These are phyloP conservation scores for Trifolium fragiferum DNA, from an alignment of 306 rosid species.

Conservation along the genomic window DNA sequence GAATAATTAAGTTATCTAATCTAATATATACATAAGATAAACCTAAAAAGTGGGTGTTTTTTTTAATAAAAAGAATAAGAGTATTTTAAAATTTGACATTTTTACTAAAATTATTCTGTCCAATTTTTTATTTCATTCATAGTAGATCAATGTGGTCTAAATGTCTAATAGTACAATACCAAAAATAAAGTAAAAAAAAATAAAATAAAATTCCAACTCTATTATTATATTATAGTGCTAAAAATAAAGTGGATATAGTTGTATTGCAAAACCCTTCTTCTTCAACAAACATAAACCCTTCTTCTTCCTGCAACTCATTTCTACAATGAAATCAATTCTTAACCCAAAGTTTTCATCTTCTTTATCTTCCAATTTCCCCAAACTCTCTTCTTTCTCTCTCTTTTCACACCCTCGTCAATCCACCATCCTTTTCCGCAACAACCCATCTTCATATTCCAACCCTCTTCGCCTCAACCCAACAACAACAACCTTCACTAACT, in stretches of 20 bases:
- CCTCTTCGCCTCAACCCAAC: constrained; percentile 50
- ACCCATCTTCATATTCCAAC: constrained; percentile 36
- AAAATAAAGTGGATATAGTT: neutral
- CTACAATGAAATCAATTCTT: constrained; percentile 61
- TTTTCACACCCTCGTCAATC: constrained; percentile 48
- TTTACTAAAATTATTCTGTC: too few relatives aligned
- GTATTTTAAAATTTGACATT: too few relatives aligned
- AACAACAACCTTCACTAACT: constrained; percentile 4
- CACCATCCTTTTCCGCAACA: constrained; percentile 21
- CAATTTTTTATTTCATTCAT: too few relatives aligned
- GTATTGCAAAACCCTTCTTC: constrained; percentile 44
- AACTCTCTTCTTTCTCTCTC: constrained; percentile 45
- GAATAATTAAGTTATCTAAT: too few relatives aligned
- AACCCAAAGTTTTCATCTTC: constrained; percentile 58
- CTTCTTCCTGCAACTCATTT: neutral
- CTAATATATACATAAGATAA: too few relatives aligned
- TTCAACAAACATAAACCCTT: constrained; percentile 47
- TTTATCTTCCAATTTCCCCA: constrained; percentile 51
- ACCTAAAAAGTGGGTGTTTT: too few relatives aligned
- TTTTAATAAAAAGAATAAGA: too few relatives aligned
- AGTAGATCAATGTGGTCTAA: too few relatives aligned
- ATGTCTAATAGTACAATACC: too few relatives aligned
- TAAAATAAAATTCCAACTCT: too few relatives aligned
- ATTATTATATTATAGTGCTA: too few relatives aligned
- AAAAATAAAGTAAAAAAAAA: too few relatives aligned